phyloP scores from a whole-genome alignment of 176 grass and related monocot species.

The Thinopyrum elongatum region DNA sequence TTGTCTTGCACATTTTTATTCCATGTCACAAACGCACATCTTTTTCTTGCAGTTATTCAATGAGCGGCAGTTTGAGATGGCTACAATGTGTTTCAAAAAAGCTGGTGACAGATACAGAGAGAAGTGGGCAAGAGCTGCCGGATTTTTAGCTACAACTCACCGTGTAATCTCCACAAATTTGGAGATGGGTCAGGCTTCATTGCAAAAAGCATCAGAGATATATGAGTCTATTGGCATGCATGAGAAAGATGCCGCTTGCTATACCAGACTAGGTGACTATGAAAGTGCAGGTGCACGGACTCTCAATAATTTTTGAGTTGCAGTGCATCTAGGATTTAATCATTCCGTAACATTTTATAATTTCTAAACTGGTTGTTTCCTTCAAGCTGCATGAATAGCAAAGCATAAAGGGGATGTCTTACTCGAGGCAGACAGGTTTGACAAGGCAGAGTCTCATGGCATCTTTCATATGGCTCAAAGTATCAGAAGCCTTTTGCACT shows the following conservation, averaged over 20 bases:
- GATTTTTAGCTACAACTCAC: constrained; percentile 57
- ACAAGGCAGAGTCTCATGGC: constrained; percentile 11
- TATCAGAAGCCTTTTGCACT: constrained; percentile 64
- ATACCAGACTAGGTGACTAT: constrained; percentile 68
- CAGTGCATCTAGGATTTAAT: not conserved
- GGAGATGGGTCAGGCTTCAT: constrained; percentile 35
- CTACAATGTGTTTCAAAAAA: constrained; percentile 78
- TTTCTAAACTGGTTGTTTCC: not conserved
- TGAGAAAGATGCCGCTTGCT: constrained; percentile 70
- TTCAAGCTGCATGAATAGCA: not conserved
- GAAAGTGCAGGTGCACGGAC: constrained; percentile 52
- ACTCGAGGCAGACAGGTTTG: not conserved
- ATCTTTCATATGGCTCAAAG: constrained; percentile 66
- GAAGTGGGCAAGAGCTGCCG: constrained; percentile 75
- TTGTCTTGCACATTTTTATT: not conserved
- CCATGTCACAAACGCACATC: not conserved
- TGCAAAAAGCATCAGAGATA: constrained; percentile 65
- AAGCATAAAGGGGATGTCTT: not conserved
- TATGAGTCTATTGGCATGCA: constrained; percentile 69
- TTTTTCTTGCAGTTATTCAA: constrained; percentile 60
- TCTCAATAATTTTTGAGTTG: not conserved
- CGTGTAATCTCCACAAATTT: constrained; percentile 48
- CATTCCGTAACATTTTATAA: not conserved
- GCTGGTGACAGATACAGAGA: constrained; percentile 61
- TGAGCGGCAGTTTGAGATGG: constrained; percentile 80